A percentile compares a stretch with the other conserved stretches of the same genome.
Conservation (phyloP, 371 early-diverging fungal species). For the Apophysomyces variabilis region DNA sequence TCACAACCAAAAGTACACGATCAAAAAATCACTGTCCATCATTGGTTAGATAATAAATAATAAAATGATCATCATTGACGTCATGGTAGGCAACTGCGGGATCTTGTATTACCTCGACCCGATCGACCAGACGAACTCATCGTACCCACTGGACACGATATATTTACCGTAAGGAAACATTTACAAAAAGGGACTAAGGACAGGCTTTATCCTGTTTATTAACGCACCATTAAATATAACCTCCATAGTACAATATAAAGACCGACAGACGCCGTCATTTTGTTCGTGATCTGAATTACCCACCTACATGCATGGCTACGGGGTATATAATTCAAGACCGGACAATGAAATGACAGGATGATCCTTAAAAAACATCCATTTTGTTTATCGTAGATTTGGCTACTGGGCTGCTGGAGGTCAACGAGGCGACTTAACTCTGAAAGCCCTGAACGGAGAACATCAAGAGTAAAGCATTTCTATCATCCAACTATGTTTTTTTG, state of each 20-base stretch:
- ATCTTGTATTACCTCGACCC: conserved; percentile 78
- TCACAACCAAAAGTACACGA: conserved; percentile 21
- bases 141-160: conserved; percentile 45
- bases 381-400: conserved; percentile 53
- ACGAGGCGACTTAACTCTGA: conserved; percentile 82
- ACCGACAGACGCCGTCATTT: conserved; percentile 42
- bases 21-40: conserved; percentile 64
- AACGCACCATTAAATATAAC: not conserved
- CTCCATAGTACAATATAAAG: conserved; percentile 62
- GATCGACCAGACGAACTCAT: conserved; percentile 36
- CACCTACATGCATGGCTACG: conserved; percentile 82
- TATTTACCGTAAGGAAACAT: conserved; percentile 29
- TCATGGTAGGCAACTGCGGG: conserved; percentile 85
- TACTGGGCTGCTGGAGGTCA: conserved; percentile 93
- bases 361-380: not conserved
- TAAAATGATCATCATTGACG: not conserved
- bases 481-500: not conserved
- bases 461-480: conserved; percentile 38
- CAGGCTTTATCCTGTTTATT: not conserved
- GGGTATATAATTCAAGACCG: conserved; percentile 46
- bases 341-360: not conserved
- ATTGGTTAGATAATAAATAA: conserved; percentile 52
- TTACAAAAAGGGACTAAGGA: too few relatives aligned
- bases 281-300: conserved; percentile 71
- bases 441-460: conserved; percentile 74